Base-by-base conservation (phyloP, 176 grass and related monocot genomes). In the Saccharum spontaneum region DNA sequence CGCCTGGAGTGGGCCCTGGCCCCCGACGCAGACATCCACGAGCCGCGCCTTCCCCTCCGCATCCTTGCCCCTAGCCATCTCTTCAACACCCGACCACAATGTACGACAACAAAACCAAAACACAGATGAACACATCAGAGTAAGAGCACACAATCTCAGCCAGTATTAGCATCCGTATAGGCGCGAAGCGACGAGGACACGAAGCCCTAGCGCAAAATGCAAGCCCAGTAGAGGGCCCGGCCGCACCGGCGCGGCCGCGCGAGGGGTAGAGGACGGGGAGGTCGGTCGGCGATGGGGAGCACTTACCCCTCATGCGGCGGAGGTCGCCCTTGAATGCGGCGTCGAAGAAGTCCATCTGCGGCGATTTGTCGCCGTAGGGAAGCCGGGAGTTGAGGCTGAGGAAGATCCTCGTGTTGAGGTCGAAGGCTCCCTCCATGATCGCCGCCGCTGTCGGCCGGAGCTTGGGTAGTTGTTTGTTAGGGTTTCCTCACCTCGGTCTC, bases 291-390 rank as follows among this genome's bases (percentile, higher is more conserved):
- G 52, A 23, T 10, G 11, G 23, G 30, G 9, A 43, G 41, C 41
- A 10, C 77, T 81, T 63, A 87, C 85, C 85, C 34, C 77, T 80
- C 44, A 86, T 4, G 43, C 67, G 68, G 84, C 55, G 68, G 55
- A 86, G 40, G 85, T 87, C 69, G 16, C 85, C 77, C 14, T 15
- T 16, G 84, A 78, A 38, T 30, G 67, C 84, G 30, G 84, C 84
- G 5, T 86, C 76, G 68, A 86, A 86, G 76, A 80, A 86, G 8
- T 78, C 67, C 54, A 36, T 39, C 41, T 64, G 31, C 55, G 68
- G 77, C 15, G 31, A 48, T 22, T 17, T 36, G 15, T 30, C 36
- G 12, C 69, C 55, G 57, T 80, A 86, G 41, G 77, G 69, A 22
- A 86, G 84, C 41, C 1, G 41, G 41, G 41, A 43, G 41, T 43